Base-by-base conservation (phyloP, 768 basidiomycete genomes). In the Boletus sensibilis region DNA sequence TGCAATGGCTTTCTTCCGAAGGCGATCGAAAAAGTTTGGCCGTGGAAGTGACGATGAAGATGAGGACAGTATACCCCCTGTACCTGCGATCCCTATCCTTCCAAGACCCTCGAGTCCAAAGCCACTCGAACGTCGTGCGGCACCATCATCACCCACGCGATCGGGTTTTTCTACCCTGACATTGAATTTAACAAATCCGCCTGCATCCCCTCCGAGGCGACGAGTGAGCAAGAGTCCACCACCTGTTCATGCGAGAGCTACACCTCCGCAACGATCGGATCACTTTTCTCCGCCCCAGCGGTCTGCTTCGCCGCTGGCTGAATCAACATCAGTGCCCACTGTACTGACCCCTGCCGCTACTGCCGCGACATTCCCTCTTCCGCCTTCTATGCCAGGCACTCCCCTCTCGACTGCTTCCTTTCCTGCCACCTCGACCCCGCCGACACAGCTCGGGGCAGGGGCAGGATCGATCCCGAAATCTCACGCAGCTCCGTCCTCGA, bases 1-100 rank as follows among this genome's bases (percentile, higher is more conserved):
- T 50, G 70, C 70, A 41, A 68, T 71, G 60, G 64, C 70, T 20
- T 71, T 71, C 61, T 71, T 71, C 55, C 64, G 72, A 41, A 68
- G 72, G 31, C 64, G 68, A n/a, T 38, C 59, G 12, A 73, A 68
- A 55, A 73, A 66, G 38, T n/a, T 52, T 7, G 52, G 35, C 20
- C 60, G 50, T 41, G 59, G 39, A 41, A 71, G 70, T 40, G 70
- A 71, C 34, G 68, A 71, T n/a, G 70, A 71, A 20, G 70, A 70
- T 5, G 69, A 71, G 14, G 62, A 64, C 18, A 34, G 16, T 8
- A 57, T 71, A 49, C 70, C 70, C 27, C 70, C 70, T 35, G 70
- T 71, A n/a, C 70, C 70, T 50, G 70, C 71, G 4, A 61, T 71
- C 14, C 70, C 70, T 16, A 31, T 20, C 27, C 31, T 71, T 33